Evolutionary conservation across 768 basidiomycete genomes (phyloP).

Genomic region (Leccinum pellstonianum): DNA sequence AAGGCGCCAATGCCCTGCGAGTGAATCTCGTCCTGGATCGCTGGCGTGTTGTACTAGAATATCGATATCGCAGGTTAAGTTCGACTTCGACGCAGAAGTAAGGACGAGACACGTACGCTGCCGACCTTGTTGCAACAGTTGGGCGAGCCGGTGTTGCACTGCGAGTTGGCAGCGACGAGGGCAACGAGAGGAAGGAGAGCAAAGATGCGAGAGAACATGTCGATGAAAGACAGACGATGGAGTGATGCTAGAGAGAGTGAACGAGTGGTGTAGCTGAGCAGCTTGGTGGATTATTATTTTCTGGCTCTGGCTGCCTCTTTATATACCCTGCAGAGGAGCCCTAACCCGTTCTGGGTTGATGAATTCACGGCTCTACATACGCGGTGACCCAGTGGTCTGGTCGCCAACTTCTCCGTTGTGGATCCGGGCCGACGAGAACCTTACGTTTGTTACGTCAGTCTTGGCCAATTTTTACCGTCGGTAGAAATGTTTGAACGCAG

Average conservation of each 20-base stretch:
- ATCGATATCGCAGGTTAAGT: too few species aligned
- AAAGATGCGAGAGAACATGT: slow-evolving; percentile 15
- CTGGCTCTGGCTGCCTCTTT: too few species aligned
- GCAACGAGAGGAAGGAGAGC: background rate
- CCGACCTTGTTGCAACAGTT: background rate
- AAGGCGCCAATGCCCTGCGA: background rate
- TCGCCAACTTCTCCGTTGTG: too few species aligned
- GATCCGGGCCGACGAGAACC: too few species aligned
- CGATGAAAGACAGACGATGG: background rate
- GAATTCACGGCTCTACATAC: too few species aligned
- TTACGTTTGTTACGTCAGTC: too few species aligned
- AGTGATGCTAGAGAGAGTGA: background rate
- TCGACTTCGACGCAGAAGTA: too few species aligned
- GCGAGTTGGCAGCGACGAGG: slow-evolving; percentile 6
- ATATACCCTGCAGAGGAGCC: too few species aligned
- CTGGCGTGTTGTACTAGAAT: background rate
- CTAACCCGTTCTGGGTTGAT: too few species aligned
- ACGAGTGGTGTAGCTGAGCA: background rate
- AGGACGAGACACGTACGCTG: background rate
- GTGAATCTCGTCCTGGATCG: background rate
- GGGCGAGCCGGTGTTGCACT: background rate
- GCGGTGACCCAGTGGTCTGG: too few species aligned
- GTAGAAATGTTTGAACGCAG: too few species aligned
- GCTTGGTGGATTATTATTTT: background rate
- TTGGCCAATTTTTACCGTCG: too few species aligned